Evolutionary conservation across 768 basidiomycete species (phyloP).

Genomic region (Leccinum truebloodii): DNA sequence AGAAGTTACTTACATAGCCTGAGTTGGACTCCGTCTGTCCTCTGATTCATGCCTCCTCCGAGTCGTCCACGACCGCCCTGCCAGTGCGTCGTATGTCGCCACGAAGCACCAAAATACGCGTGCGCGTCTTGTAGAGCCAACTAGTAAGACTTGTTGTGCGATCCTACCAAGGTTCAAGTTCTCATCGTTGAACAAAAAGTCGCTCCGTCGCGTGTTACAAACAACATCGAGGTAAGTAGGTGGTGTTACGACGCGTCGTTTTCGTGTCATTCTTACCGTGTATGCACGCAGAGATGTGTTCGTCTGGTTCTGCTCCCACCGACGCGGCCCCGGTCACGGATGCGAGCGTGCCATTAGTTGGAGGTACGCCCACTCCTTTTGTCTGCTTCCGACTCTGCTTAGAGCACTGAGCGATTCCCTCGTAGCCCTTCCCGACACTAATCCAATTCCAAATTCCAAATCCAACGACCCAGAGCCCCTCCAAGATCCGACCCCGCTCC

Average conservation of each 20-base stretch:
- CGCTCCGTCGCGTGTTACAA: constrained; percentile 82
- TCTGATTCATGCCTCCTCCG: constrained; percentile 5
- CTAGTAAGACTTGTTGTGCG: constrained; percentile 2
- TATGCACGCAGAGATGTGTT: too few species aligned
- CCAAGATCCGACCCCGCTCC: constrained; percentile 48
- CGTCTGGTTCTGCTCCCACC: too few species aligned
- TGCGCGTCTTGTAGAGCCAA: constrained; percentile 6
- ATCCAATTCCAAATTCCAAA: too few species aligned
- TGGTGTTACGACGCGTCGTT: too few species aligned
- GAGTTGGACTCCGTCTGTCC: background rate
- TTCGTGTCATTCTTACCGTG: too few species aligned
- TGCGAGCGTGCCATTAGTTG: too few species aligned
- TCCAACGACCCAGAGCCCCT: constrained; percentile 12
- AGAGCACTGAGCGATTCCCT: too few species aligned
- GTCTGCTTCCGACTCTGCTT: too few species aligned
- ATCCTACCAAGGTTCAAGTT: background rate
- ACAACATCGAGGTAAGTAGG: too few species aligned
- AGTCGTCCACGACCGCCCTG: background rate
- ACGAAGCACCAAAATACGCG: constrained; percentile 6
- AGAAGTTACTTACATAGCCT: background rate
- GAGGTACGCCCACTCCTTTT: too few species aligned
- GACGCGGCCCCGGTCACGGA: too few species aligned
- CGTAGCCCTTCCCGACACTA: too few species aligned
- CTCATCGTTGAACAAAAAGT: constrained; percentile 38
- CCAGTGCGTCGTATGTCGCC: constrained; percentile 10